Conservation (phyloP, 371 early-diverging fungal genomes). For the Mortierella sp. region DNA sequence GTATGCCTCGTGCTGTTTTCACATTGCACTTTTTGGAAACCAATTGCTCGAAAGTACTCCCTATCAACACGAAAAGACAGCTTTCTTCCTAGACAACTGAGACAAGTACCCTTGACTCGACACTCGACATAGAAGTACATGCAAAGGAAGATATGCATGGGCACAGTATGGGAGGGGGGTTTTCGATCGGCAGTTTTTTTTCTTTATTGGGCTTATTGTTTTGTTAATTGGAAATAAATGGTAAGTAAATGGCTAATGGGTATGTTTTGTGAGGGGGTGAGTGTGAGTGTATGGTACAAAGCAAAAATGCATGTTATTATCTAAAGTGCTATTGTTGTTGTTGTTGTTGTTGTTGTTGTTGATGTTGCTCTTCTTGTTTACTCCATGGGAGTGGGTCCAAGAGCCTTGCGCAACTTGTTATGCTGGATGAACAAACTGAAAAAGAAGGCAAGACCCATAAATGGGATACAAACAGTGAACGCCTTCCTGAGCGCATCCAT, state of each 20-base stretch:
- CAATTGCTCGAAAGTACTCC: neutral
- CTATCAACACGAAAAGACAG: no score
- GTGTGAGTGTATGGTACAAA: constrained; percentile 8
- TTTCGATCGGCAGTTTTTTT: neutral
- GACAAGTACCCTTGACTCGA: no score
- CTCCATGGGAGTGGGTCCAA: constrained; percentile 43
- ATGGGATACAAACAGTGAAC: constrained; percentile 71
- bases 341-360: neutral
- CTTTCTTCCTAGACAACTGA: no score
- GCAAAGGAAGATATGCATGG: neutral
- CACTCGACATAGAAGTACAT: no score
- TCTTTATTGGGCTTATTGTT: neutral
- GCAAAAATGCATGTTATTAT: neutral
- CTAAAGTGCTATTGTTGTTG: neutral
- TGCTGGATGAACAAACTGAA: constrained; percentile 61
- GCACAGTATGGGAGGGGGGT: neutral
- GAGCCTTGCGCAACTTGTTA: constrained; percentile 44
- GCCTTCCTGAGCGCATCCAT: constrained; percentile 68
- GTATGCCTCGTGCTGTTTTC: neutral
- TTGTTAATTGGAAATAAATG: neutral
- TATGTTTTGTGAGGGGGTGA: neutral
- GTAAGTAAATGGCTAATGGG: neutral
- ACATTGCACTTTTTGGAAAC: neutral
- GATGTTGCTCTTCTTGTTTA: constrained; percentile 8
- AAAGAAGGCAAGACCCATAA: constrained; percentile 68